A percentile compares a stretch with the other conserved stretches of the same genome.
phyloP scores from a whole-genome alignment of 2,329 filamentous ascomycete species.

The Aspergillus candidus region DNA sequence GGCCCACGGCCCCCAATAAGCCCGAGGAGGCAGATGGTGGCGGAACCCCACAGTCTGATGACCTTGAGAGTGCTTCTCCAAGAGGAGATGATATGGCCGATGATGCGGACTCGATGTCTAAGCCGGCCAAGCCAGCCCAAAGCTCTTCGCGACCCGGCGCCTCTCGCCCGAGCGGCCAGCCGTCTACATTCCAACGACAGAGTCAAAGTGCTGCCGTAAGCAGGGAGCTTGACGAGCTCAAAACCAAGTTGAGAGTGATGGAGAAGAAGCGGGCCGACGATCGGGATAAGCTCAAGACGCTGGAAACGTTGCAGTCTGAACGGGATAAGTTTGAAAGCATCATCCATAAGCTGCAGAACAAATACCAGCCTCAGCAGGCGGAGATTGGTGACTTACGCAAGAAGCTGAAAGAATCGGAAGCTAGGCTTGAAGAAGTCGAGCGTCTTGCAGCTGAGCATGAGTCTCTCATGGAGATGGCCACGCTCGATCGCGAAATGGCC shows the following conservation, averaged over 20 bases:
- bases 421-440: slow-evolving; percentile 63
- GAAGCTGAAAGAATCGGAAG: slow-evolving; percentile 68
- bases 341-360: slow-evolving; percentile 83
- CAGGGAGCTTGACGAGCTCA: slow-evolving; percentile 77
- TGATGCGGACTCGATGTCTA: slow-evolving; percentile 15
- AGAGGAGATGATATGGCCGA: slow-evolving; percentile 19
- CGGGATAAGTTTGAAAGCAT: slow-evolving; percentile 60
- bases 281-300: slow-evolving; percentile 70
- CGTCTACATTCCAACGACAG: slow-evolving; percentile 35
- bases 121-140: slow-evolving; percentile 18
- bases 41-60: slow-evolving; percentile 24
- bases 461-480: slow-evolving; percentile 74
- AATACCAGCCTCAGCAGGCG: slow-evolving; percentile 77
- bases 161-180: slow-evolving; percentile 24
- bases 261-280: slow-evolving; percentile 85
- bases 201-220: slow-evolving; percentile 45
- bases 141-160: slow-evolving; percentile 18
- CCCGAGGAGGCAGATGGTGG: slow-evolving; percentile 23
- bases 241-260: slow-evolving; percentile 77
- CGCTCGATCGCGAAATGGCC: slow-evolving; percentile 90
- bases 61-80: slow-evolving; percentile 22
- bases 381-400: slow-evolving; percentile 73
- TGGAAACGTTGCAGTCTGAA: slow-evolving; percentile 66
- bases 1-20: slow-evolving; percentile 22
- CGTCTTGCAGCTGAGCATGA: slow-evolving; percentile 78